These are phyloP conservation scores for Arthonia radiata DNA, from an alignment of 495 filamentous ascomycete species.

Conservation along the genomic window DNA sequence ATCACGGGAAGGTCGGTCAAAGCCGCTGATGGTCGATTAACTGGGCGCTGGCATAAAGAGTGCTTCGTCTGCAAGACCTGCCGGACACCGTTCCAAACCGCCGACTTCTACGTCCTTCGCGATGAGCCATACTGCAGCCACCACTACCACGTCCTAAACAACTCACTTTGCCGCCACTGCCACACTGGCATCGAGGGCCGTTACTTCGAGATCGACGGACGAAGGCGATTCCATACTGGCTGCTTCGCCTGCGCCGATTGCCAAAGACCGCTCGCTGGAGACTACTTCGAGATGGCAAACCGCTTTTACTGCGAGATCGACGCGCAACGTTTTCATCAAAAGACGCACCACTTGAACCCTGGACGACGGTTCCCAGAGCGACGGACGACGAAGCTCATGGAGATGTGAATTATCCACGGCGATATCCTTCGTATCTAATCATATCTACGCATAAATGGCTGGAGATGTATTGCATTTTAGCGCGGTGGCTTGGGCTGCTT, in stretches of 20 bases:
- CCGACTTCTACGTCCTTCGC: constrained; percentile 77
- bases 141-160: constrained; percentile 83
- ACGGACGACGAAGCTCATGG: too few relatives aligned
- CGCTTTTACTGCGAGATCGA: too few relatives aligned
- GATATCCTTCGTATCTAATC: too few relatives aligned
- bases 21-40: constrained; percentile 77
- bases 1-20: constrained; percentile 87
- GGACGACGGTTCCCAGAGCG: too few relatives aligned
- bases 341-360: too few relatives aligned
- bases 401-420: too few relatives aligned
- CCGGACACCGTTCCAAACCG: constrained; percentile 51
- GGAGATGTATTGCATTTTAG: too few relatives aligned
- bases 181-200: constrained; percentile 75
- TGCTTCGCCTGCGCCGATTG: constrained; percentile 68
- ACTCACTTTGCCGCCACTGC: constrained; percentile 57
- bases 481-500: too few relatives aligned
- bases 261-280: too few relatives aligned
- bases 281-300: too few relatives aligned
- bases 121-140: constrained; percentile 75
- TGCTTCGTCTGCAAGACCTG: constrained; percentile 83
- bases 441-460: too few relatives aligned
- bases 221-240: constrained; percentile 59
- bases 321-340: too few relatives aligned
- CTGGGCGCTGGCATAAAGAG: constrained; percentile 75
- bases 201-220: constrained; percentile 65